phyloP scores from a whole-genome alignment of 805 yeast species.

The Sugiyamaella chiloensis region DNA sequence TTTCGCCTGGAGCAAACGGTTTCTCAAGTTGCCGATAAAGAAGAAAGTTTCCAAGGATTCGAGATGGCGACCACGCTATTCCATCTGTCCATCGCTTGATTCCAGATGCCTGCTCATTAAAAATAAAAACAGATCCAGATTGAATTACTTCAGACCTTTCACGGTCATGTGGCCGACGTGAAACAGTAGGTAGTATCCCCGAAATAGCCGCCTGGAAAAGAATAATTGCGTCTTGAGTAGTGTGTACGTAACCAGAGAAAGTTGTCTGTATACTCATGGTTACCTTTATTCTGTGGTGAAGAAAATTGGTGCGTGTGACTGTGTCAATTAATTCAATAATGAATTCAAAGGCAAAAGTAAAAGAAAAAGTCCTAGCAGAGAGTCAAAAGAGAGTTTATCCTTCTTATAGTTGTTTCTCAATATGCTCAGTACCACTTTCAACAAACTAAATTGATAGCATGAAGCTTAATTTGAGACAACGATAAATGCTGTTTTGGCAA shows the following conservation, averaged over 20 bases:
- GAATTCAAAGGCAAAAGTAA: background rate
- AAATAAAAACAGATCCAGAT: conserved; percentile 81
- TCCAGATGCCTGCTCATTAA: conserved; percentile 75
- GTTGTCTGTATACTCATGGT: conserved; percentile 45
- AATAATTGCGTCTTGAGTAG: conserved; percentile 78
- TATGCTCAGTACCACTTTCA: background rate
- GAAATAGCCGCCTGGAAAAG: conserved; percentile 76
- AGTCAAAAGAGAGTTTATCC: conserved; percentile 2
- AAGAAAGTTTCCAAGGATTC: conserved; percentile 80
- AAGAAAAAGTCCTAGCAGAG: background rate
- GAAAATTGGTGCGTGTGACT: too few relatives aligned
- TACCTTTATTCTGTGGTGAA: background rate
- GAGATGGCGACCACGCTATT: conserved; percentile 88
- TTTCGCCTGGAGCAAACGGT: conserved; percentile 44
- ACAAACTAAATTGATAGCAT: background rate
- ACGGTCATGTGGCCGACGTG: conserved; percentile 77
- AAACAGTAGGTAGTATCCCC: conserved; percentile 56
- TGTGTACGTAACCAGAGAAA: conserved; percentile 70
- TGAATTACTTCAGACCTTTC: conserved; percentile 65
- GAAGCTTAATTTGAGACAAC: too few relatives aligned
- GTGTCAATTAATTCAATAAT: background rate
- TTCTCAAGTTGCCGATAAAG: conserved; percentile 71
- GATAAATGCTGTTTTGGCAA: too few relatives aligned
- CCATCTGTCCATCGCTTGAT: conserved; percentile 97
- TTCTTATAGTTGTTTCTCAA: background rate